Conservation (phyloP, 148 eudicot species). For the Drosera capensis region DNA sequence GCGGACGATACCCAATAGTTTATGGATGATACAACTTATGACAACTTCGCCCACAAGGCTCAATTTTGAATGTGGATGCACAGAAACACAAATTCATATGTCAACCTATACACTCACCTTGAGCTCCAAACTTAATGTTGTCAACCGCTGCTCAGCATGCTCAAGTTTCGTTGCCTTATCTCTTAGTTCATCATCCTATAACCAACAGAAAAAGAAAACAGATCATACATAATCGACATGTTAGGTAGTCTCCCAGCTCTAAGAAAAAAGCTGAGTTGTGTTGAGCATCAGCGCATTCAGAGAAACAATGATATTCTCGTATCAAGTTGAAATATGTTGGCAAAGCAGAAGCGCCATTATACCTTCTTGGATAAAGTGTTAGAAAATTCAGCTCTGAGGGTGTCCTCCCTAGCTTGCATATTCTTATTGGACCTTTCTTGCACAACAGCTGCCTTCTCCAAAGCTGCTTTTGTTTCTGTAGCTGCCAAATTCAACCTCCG, state of each 20-base stretch:
- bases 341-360: background rate
- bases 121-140: constrained; percentile 63
- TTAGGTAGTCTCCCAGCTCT: too few species aligned
- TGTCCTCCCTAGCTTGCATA: constrained; percentile 77
- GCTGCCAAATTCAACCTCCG: constrained; percentile 77
- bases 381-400: constrained; percentile 64
- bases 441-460: constrained; percentile 72
- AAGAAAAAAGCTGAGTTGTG: too few species aligned
- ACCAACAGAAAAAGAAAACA: constrained; percentile 3
- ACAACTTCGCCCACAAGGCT: background rate
- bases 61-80: background rate
- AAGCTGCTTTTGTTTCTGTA: constrained; percentile 77
- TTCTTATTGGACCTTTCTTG: constrained; percentile 71
- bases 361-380: constrained; percentile 65
- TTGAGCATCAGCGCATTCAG: background rate
- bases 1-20: too few species aligned
- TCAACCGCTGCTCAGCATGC: constrained; percentile 64
- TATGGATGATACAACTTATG: background rate
- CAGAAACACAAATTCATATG: background rate
- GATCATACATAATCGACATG: too few species aligned
- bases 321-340: background rate
- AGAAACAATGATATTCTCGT: background rate
- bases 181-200: constrained; percentile 75
- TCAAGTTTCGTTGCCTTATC: constrained; percentile 65
- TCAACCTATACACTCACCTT: constrained; percentile 36